Evolutionary conservation across 2,329 filamentous ascomycete species (phyloP), one percentile per base, ranked within the genome.

Genomic region (Claviceps citrina): DNA sequence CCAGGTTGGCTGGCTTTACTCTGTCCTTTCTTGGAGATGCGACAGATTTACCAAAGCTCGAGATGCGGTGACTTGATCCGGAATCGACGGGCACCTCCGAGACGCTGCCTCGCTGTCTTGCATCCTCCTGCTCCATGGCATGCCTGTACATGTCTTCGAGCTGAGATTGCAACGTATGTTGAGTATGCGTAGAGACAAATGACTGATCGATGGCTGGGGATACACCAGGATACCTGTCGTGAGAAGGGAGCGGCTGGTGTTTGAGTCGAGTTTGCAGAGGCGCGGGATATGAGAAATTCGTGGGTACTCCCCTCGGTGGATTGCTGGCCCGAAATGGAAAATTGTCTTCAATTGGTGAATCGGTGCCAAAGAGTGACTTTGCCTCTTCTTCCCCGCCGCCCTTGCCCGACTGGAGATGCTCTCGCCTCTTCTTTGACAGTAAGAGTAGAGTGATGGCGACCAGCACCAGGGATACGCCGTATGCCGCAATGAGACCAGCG

Each of bases 91-190:
- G 64, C 18, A 57, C 41, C 18, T 69, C 64, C 33, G 73, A 62
- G 15, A 59, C 58, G 31, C 72, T 54, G 25, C 76, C 75, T 36
- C 66, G 66, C 47, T 69, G 64, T 56, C 78, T 79, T 38, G 74
- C 74, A 43, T 72, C 74, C 53, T 95, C 87, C 51, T 93, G 83
- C 58, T 86, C 84, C 78, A 94, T 81, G 47, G 94, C 87, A 49
- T 86, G 81, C 45, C 79, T 85, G 62, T 95, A 96, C 57, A 96
- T 77, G 51, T 84, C 77, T 58, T 94, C 86, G 59, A 95, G 77
- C 57, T 94, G 83, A 47, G 79, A 70, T 58, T 91, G 78, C 46
- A 84, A 78, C 64, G 80, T 79, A 53, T 72, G 69, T 55, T 72
- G 69, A 55, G 73, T 76, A 60, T 94, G 84, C 44, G 74, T 71